phyloP scores from a whole-genome alignment of 2,329 filamentous ascomycete genomes.

The Fusarium pseudoanthophilum region DNA sequence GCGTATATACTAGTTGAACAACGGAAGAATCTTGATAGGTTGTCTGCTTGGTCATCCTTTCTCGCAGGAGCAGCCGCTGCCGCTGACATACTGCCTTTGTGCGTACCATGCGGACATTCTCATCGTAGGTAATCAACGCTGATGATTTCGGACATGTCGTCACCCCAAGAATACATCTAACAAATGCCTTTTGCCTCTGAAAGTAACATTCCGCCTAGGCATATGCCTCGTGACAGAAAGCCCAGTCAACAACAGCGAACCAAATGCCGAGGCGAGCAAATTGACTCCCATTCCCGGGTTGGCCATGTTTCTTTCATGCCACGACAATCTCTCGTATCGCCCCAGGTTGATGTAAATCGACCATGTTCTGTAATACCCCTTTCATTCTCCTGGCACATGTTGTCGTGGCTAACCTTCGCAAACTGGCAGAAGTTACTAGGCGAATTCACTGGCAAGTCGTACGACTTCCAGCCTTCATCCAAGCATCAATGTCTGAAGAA shows the following conservation, averaged over 20 bases:
- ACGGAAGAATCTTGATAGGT: background rate
- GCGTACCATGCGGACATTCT: conserved; percentile 7
- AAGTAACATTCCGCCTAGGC: background rate
- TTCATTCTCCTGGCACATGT: background rate
- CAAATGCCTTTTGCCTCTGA: background rate
- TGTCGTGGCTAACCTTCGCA: background rate
- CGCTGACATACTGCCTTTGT: conserved; percentile 1
- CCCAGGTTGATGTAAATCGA: background rate
- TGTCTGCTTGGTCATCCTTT: background rate
- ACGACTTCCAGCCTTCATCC: background rate
- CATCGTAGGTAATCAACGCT: background rate
- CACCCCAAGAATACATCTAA: background rate
- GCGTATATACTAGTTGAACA: background rate
- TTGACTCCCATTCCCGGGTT: background rate
- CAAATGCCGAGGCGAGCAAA: conserved; percentile 6
- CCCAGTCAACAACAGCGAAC: conserved; percentile 6
- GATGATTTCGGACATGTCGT: conserved; percentile 8
- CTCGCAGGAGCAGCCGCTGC: background rate
- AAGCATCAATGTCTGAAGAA: background rate
- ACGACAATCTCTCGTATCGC: background rate
- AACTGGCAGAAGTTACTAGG: conserved; percentile 13
- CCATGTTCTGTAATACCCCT: background rate
- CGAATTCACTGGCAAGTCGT: background rate
- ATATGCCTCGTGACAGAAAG: conserved; percentile 6
- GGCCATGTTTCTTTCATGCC: background rate